phyloP scores from a whole-genome alignment of 768 basidiomycete species.

The Leucocoprinus leucothites region DNA sequence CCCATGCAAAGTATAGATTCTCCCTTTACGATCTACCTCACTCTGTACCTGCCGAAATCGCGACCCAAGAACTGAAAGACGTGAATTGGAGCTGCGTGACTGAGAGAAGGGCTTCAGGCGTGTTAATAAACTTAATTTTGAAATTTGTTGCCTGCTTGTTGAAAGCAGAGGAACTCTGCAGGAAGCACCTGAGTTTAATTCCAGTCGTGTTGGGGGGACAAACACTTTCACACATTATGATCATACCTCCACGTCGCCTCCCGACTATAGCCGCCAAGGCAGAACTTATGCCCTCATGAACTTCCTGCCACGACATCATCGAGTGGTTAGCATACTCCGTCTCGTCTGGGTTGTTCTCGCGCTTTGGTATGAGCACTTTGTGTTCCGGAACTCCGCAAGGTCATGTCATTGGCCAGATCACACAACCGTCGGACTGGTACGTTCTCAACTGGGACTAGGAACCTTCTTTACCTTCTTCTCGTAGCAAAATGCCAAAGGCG shows the following conservation, averaged over 20 bases:
- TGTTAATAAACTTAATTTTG: background rate
- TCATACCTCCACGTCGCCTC: background rate
- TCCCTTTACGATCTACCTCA: background rate
- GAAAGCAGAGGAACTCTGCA: background rate
- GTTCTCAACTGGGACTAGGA: slow-evolving; percentile 12
- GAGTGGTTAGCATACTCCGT: slow-evolving; percentile 45
- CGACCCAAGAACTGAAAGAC: background rate
- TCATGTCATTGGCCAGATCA: slow-evolving; percentile 63
- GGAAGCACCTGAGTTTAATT: background rate
- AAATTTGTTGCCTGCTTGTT: background rate
- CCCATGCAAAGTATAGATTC: background rate
- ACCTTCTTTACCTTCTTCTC: slow-evolving; percentile 8
- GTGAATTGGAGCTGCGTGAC: background rate
- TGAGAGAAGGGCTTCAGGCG: background rate
- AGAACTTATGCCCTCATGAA: slow-evolving; percentile 16
- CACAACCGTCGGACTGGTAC: slow-evolving; percentile 24
- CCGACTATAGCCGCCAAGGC: background rate
- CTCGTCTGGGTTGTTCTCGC: slow-evolving; percentile 59
- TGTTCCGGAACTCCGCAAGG: slow-evolving; percentile 46
- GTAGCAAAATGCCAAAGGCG: slow-evolving; percentile 21
- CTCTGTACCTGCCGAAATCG: background rate
- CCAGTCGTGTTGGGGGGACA: background rate
- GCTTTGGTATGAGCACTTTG: slow-evolving; percentile 67
- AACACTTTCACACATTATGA: slow-evolving; percentile 6
- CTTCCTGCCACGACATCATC: slow-evolving; percentile 23